A percentile compares a stretch with the other conserved stretches of the same genome.
Conservation (phyloP, 192 early-diverging fungal species). For the Umbelopsis sp. region DNA sequence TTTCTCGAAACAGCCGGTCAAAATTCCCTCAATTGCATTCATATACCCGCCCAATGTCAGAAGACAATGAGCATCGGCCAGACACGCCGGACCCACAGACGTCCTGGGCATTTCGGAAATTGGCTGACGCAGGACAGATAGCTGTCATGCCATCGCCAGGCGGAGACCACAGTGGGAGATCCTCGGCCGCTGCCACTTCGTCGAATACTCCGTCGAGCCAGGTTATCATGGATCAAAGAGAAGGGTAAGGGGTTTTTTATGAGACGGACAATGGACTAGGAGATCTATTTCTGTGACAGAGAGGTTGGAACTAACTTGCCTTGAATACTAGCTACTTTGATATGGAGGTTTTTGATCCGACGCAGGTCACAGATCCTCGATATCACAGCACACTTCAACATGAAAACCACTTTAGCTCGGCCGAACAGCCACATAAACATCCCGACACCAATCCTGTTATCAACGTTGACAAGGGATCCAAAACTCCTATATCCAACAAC, state of each 20-base stretch:
- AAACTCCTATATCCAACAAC: background rate
- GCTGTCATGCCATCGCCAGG: background rate
- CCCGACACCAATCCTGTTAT: background rate
- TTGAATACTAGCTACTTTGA: background rate
- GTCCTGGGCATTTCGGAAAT: conserved; percentile 16
- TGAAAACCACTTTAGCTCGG: background rate
- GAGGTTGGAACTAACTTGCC: no score
- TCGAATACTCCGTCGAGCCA: conserved; percentile 11
- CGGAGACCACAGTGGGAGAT: background rate
- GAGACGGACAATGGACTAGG: background rate
- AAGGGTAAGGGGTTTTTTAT: background rate
- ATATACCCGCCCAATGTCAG: background rate
- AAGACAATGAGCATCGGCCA: background rate
- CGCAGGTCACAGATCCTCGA: background rate
- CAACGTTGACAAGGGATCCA: background rate
- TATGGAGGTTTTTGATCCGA: conserved; percentile 11
- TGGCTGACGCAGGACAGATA: conserved; percentile 10
- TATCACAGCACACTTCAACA: background rate
- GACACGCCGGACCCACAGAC: background rate
- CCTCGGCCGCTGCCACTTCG: background rate
- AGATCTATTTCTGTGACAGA: background rate
- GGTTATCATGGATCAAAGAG: conserved; percentile 18
- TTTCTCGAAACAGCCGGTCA: no score
- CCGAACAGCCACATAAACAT: background rate
- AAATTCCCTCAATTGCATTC: no score